Base-by-base conservation (phyloP, 148 eudicot species). In the Cornus suecica region DNA sequence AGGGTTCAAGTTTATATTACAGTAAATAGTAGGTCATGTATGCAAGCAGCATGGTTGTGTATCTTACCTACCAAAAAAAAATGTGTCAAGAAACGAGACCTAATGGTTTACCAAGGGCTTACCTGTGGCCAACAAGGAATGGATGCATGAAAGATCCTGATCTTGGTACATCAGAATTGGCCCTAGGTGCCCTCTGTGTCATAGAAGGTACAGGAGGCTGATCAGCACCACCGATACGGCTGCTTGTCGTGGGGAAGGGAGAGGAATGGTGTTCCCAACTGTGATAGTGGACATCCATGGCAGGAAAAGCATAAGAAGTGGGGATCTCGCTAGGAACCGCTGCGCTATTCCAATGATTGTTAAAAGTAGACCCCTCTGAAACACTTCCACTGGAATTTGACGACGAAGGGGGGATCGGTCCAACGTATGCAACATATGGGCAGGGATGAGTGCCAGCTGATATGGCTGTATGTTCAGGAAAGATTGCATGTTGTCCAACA, bases 341-440 rank as follows among this genome's bases (percentile, higher is more conserved):
- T 79, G 83, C 86, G 64, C 89, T 87, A 72, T 85, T 89, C 98
- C 98, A 94, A 67, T 87, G 93, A 83, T 77, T 89, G 74, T 73
- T 89, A 58, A 83, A 94, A 85, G 66, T 80, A 24, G 96, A 80
- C 73, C 86, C 87, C 73, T 92, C 92, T 8, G 91, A 77, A 66
- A 83, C 81, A 79, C 74, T 88, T 37, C 81, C 88, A 79, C 81
- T 65, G 22, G 93, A 80, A 75, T 78, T 86, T 34, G 90, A 85
- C 20, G 91, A 87, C 7, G 91, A 87, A 15, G 90, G 93, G 79
- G 86, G 96, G 69, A 87, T 52, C 54, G 95, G 93, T 74, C 93
- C 95, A 73, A 90, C 78, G 76, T 90, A 94, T 28, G 97, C 91
- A 79, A 92, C 73, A 77, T 92, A 94, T 1, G 98, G 98, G 60